Percentiles rank a stretch among this genome's conserved stretches.
phyloP scores from a whole-genome alignment of 805 yeast species.

The Wickerhamomyces ciferrii region DNA sequence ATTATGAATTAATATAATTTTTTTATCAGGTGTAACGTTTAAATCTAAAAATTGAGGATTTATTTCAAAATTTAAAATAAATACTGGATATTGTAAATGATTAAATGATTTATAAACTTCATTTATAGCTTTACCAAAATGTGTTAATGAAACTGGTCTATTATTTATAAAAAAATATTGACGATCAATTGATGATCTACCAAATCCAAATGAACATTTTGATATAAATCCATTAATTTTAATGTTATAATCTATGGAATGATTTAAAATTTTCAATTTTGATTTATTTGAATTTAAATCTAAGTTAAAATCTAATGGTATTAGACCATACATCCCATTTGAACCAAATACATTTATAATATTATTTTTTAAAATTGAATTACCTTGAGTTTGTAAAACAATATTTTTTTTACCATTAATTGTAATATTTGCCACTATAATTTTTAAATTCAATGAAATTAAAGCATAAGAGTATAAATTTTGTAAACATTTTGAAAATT shows the following conservation, averaged over 20 bases:
- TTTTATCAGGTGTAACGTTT: constrained; percentile 90
- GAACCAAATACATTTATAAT: constrained; percentile 69
- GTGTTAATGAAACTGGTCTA: constrained; percentile 64
- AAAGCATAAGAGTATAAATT: constrained; percentile 66
- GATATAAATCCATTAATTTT: constrained; percentile 62
- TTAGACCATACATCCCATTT: constrained; percentile 52
- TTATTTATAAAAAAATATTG: constrained; percentile 71
- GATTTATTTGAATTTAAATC: constrained; percentile 26
- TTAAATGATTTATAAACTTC: constrained; percentile 74
- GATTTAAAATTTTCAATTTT: constrained; percentile 7
- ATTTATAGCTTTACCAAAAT: constrained; percentile 53
- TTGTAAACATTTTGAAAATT: constrained; percentile 62
- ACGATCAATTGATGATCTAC: constrained; percentile 66
- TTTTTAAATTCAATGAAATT: constrained; percentile 49
- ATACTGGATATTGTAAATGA: constrained; percentile 66
- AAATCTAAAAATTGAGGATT: constrained; percentile 60
- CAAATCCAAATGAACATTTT: constrained; percentile 72
- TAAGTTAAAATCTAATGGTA: constrained; percentile 39
- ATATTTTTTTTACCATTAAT: constrained; percentile 43
- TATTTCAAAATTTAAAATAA: constrained; percentile 55
- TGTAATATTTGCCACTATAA: constrained; percentile 52
- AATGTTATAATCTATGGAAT: constrained; percentile 26
- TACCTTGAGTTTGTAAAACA: constrained; percentile 56
- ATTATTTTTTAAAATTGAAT: constrained; percentile 43
- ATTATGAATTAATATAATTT: constrained; percentile 61